Base-by-base conservation (phyloP, 83 land plant species). In the Larix sibirica region DNA sequence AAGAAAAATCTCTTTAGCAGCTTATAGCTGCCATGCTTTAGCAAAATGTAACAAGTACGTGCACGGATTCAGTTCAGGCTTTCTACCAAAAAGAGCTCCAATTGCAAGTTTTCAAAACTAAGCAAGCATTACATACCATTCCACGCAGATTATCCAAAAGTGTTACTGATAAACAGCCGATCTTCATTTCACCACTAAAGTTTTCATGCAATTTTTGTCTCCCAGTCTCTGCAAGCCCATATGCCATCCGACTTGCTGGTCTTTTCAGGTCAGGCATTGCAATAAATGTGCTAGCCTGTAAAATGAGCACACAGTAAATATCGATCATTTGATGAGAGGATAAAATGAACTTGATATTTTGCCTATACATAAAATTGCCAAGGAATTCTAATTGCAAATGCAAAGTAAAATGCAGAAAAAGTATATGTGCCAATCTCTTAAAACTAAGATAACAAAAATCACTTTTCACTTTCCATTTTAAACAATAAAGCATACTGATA, bases 261-360 rank as follows among this genome's bases (percentile, higher is more conserved):
- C 85, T 90, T 85, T 91, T 98, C 79, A 85, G 63, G 84, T 98
- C 99, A 60, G 99, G 83, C 14, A 96, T 91, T 75, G 99, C 99
- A 87, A 96, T 91, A 79, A 98, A 98, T 65, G 99, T 98, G 60
- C 84, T 82, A 12, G 95, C 98, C 99, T 98, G 83, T 79, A 87
- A 33, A 86, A 70, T 62, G 67, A 83, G 42, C 50, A 16, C 59
- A 85, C 74, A 40, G 47, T 74, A 73, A 83, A 84, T 26, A 81
- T 47, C 4, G 47, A 42, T 47, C 65, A 77, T 59, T 16, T 23
- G 14, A 14, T 36, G 58, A 74, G 36, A 24, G 36, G 61, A 54
- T 76, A 76, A 54, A 20, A 10, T 76, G 31, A 76, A 76, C 10
- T 10, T 44, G 1, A 12, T 2, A 74, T 12, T 74, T 44, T 4